phyloP scores from a whole-genome alignment of 2,329 filamentous ascomycete species.

The Fusarium sp. region DNA sequence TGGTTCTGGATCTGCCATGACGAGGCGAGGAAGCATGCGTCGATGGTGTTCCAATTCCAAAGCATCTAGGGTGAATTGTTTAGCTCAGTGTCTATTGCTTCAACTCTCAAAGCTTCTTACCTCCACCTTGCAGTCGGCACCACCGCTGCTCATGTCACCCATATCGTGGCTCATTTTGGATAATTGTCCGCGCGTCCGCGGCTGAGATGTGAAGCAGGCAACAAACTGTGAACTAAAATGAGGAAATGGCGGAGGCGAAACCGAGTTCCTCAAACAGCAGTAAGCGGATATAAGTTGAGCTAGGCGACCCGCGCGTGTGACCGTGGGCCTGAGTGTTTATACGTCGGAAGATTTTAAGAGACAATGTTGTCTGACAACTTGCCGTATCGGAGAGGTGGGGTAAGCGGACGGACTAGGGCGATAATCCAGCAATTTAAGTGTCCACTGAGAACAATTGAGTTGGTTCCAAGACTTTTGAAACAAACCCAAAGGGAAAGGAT shows the following conservation, averaged over 20 bases:
- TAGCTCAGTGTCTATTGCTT: neutral
- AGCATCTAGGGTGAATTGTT: slow-evolving; percentile 72
- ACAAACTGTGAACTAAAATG: neutral
- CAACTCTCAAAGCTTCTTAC: slow-evolving; percentile 40
- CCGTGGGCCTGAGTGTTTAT: slow-evolving; percentile 10
- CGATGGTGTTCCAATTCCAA: slow-evolving; percentile 84
- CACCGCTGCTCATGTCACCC: slow-evolving; percentile 37
- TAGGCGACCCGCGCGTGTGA: neutral
- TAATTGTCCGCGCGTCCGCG: neutral
- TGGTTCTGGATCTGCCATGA: slow-evolving; percentile 80
- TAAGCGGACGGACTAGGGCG: slow-evolving; percentile 21
- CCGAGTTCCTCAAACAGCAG: neutral
- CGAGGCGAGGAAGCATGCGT: slow-evolving; percentile 79
- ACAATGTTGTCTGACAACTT: slow-evolving; percentile 4
- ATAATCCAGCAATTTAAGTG: slow-evolving; percentile 26
- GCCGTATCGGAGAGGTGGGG: slow-evolving; percentile 8
- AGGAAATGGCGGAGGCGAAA: neutral
- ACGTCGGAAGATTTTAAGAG: neutral
- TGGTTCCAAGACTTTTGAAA: slow-evolving; percentile 33
- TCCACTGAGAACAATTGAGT: slow-evolving; percentile 45
- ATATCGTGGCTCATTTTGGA: slow-evolving; percentile 37
- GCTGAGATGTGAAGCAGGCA: neutral
- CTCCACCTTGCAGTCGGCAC: slow-evolving; percentile 52
- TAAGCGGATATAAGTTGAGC: slow-evolving; percentile 1
- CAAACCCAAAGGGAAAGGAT: neutral